These are phyloP conservation scores for Pseudopithomyces maydicus DNA, from an alignment of 2,329 filamentous ascomycete species.

Conservation along the genomic window DNA sequence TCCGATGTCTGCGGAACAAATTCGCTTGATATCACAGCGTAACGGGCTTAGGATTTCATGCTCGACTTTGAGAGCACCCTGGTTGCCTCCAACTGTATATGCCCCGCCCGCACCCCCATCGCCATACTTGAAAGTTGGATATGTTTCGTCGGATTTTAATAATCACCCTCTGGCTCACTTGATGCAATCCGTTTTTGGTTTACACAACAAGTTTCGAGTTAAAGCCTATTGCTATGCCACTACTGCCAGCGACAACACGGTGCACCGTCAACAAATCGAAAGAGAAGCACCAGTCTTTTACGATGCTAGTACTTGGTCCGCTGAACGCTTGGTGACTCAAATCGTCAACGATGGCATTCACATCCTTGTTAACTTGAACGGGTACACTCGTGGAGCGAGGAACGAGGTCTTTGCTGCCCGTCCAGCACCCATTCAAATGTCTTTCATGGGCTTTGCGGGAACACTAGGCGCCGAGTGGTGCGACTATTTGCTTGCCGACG, in stretches of 20 bases:
- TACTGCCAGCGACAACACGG: slow-evolving; percentile 84
- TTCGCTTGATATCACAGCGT: slow-evolving; percentile 91
- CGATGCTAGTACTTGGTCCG: slow-evolving; percentile 84
- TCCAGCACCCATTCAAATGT: slow-evolving; percentile 96
- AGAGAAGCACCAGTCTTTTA: slow-evolving; percentile 87
- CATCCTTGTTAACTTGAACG: slow-evolving; percentile 96
- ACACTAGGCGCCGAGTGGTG: slow-evolving; percentile 98
- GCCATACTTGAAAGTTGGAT: slow-evolving; percentile 88
- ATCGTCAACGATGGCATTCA: slow-evolving; percentile 89
- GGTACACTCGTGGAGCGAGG: slow-evolving; percentile 93
- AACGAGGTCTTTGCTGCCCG: slow-evolving; percentile 97
- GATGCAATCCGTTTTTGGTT: slow-evolving; percentile 98
- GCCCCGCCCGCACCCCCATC: slow-evolving; percentile 82
- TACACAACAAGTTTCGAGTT: slow-evolving; percentile 75
- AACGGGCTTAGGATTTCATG: slow-evolving; percentile 93
- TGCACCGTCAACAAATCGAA: slow-evolving; percentile 92
- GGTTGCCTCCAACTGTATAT: slow-evolving; percentile 82
- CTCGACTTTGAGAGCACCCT: slow-evolving; percentile 82
- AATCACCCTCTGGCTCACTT: slow-evolving; percentile 95
- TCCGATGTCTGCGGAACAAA: slow-evolving; percentile 86
- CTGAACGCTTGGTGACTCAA: slow-evolving; percentile 82
- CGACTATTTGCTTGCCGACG: slow-evolving; percentile 92
- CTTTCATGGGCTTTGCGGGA: slow-evolving; percentile 98
- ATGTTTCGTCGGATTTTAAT: slow-evolving; percentile 98
- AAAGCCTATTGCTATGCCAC: slow-evolving; percentile 96